Evolutionary conservation across 139 green algal genomes (phyloP).

Genomic region (Coelastrella sp.): DNA sequence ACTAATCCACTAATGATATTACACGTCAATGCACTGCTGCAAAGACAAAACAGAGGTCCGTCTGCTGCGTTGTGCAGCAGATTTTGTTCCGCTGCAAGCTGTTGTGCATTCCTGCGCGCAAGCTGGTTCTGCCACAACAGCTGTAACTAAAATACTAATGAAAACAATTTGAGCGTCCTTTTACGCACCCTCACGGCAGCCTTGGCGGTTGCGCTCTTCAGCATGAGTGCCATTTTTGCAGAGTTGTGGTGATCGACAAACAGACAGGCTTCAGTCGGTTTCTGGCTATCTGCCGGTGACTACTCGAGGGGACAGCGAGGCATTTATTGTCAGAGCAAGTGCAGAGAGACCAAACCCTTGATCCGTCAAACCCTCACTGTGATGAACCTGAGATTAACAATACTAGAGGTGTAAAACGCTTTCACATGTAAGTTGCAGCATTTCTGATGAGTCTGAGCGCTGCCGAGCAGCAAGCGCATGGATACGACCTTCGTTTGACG

Average conservation of each 20-base stretch:
- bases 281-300: neutral
- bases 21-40: neutral
- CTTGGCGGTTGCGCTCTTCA: slow-evolving; percentile 9
- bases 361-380: neutral
- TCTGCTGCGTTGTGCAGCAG: neutral
- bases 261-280: neutral
- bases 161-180: neutral
- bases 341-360: neutral
- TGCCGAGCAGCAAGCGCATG: no score
- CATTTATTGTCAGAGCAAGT: neutral
- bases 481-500: neutral
- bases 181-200: slow-evolving; percentile 2
- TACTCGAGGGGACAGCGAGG: neutral
- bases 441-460: neutral
- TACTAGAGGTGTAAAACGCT: neutral
- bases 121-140: no score
- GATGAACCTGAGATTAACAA: slow-evolving; percentile 5
- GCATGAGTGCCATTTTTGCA: slow-evolving; percentile 1
- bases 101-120: neutral
- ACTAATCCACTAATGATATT: neutral
- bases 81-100: neutral
- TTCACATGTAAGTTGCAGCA: neutral
- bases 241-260: slow-evolving; percentile 5
- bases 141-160: neutral
- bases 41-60: neutral